A percentile compares a stretch with the other conserved stretches of the same genome.
phyloP scores from a whole-genome alignment of 2,329 filamentous ascomycete species.

The Massarina eburnea region DNA sequence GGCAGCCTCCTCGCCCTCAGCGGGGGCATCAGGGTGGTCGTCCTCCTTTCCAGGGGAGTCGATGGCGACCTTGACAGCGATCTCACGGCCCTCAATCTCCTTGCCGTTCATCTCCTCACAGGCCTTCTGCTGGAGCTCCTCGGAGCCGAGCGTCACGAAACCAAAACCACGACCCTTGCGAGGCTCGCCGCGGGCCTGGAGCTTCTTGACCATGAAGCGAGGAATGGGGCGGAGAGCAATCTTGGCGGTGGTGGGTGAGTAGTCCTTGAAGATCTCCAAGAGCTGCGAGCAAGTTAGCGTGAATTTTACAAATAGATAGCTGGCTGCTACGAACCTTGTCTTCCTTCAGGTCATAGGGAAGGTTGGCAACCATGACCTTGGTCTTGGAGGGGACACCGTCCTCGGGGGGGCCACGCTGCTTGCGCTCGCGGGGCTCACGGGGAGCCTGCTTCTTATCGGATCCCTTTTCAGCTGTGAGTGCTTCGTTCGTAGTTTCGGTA shows the following conservation, averaged over 20 bases:
- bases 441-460: slow-evolving; percentile 50
- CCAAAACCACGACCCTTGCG: slow-evolving; percentile 99
- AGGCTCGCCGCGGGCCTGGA: slow-evolving; percentile 94
- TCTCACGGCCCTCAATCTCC: slow-evolving; percentile 97
- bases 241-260: slow-evolving; percentile 92
- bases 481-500: slow-evolving; percentile 56
- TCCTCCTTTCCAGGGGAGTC: slow-evolving; percentile 99
- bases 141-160: slow-evolving; percentile 92
- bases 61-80: slow-evolving; percentile 99
- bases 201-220: slow-evolving; percentile 99
- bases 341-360: slow-evolving; percentile 96
- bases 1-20: slow-evolving; percentile 44
- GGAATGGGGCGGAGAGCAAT: slow-evolving; percentile 98
- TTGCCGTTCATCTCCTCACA: slow-evolving; percentile 99
- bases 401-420: slow-evolving; percentile 92
- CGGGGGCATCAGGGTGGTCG: slow-evolving; percentile 58
- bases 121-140: slow-evolving; percentile 97
- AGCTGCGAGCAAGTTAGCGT: slow-evolving; percentile 60
- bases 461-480: slow-evolving; percentile 57
- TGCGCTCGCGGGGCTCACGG: slow-evolving; percentile 61
- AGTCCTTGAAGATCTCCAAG: slow-evolving; percentile 93
- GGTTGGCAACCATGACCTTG: slow-evolving; percentile 99
- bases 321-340: slow-evolving; percentile 71
- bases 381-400: slow-evolving; percentile 98
- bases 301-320: slow-evolving; percentile 4